phyloP scores from a whole-genome alignment of 225 moss, liverwort and hornwort genomes.

The Neckera pumila region DNA sequence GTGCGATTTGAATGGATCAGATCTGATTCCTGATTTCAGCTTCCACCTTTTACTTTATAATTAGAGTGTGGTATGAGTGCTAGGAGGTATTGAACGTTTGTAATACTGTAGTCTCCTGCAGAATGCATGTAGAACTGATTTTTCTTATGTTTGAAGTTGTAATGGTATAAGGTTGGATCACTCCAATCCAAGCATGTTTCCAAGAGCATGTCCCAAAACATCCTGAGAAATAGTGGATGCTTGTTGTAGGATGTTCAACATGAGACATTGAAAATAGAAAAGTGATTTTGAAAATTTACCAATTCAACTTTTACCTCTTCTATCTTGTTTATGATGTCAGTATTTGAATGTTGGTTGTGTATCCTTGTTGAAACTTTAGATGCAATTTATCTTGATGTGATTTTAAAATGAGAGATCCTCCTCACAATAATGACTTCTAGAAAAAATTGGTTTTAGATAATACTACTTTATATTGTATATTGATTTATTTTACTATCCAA shows the following conservation, averaged over 20 bases:
- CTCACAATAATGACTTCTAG: background rate
- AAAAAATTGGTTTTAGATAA: background rate
- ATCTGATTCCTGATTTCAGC: background rate
- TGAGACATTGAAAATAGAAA: background rate
- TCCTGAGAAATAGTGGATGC: background rate
- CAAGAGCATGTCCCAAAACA: background rate
- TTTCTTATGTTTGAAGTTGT: accelerated
- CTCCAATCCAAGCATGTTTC: background rate
- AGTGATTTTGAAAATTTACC: background rate
- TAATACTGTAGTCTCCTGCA: background rate
- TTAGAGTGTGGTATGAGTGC: background rate
- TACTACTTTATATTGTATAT: background rate
- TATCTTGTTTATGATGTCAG: too few species aligned
- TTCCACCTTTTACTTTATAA: background rate
- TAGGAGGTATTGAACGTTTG: background rate
- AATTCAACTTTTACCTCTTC: background rate
- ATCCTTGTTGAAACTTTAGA: background rate
- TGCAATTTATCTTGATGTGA: background rate
- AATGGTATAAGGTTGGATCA: background rate
- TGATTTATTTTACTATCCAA: background rate
- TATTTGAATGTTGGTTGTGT: too few species aligned
- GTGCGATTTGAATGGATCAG: background rate
- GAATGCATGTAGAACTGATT: background rate
- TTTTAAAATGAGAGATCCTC: background rate
- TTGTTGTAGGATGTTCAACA: background rate